phyloP scores from a whole-genome alignment of 108 stramenopile species.

The Cylindrotheca closterium region DNA sequence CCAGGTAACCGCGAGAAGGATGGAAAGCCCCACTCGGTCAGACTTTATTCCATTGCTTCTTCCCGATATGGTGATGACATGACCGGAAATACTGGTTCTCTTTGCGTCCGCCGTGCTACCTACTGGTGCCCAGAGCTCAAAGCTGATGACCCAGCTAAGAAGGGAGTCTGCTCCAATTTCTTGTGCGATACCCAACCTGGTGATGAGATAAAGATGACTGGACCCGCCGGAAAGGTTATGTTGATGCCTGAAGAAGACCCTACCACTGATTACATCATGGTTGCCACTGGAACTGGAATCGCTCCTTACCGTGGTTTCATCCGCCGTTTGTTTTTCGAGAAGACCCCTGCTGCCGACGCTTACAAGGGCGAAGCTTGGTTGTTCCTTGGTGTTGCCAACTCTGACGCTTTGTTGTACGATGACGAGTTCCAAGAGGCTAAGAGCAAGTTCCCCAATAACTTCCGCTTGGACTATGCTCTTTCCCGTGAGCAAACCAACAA shows the following conservation, averaged over 20 bases:
- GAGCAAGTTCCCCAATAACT: constrained; percentile 80
- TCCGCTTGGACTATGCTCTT: constrained; percentile 94
- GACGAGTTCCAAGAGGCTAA: constrained; percentile 95
- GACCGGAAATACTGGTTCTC: constrained; percentile 93
- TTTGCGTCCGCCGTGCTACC: constrained; percentile 96
- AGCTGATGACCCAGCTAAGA: constrained; percentile 97
- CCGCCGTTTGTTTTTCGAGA: constrained; percentile 93
- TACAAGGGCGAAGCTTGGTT: constrained; percentile 97
- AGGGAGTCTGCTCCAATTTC: constrained; percentile 99
- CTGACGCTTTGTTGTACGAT: constrained; percentile 94
- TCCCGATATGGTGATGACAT: constrained; percentile 98
- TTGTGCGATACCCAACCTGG: constrained; percentile 94
- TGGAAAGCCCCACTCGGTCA: constrained; percentile 95
- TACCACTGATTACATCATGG: constrained; percentile 95
- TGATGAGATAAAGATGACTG: constrained; percentile 88
- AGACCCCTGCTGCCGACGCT: constrained; percentile 87
- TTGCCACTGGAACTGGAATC: constrained; percentile 97
- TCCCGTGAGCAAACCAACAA: constrained; percentile 93
- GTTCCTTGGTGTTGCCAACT: constrained; percentile 97
- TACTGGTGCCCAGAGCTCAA: constrained; percentile 94
- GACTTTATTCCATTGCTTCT: constrained; percentile 97
- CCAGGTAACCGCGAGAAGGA: constrained; percentile 92
- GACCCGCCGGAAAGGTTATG: constrained; percentile 98
- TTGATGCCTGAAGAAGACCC: constrained; percentile 96
- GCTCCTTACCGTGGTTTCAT: constrained; percentile 97